Base-by-base conservation (phyloP, 225 moss, liverwort and hornwort genomes). In the Marchantia paleacea region DNA sequence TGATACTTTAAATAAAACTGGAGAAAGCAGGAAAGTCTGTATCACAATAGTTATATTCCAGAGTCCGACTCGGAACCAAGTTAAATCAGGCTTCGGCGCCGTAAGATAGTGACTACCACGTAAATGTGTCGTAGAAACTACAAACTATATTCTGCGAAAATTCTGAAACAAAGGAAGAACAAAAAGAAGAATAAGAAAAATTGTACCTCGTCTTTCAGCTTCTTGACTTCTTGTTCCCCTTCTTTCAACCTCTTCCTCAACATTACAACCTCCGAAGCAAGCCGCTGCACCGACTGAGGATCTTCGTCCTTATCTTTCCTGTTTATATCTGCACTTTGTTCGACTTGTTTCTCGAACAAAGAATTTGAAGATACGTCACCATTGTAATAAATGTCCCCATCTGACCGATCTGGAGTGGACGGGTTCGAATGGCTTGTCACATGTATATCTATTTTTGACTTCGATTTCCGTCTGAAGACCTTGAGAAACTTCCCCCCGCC, bases 141-240 rank as follows among this genome's bases (percentile, higher is more conserved):
- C 8, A 57, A 3, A 57, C 19, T 65, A 6, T 65, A 74, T 28
- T 54, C 74, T 7, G 28, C 4, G 13, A 74, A 55, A 26, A 15
- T 29, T 74, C 28, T 74, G 55, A 74, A 14, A 13, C 54, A 74
- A 28, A 74, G 53, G 53, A 74, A 55, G 11, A 74, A 74, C 55
- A 74, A 54, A 14, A 74, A 55, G 7, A 73, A 11, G 66, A 73
- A 25, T 12, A 73, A 24, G 73, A 73, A 28, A 25, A 73, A 50
- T 13, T 73, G 74, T 55, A 74, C 74, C 74, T 74, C 74, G 28
- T 74, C 54, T 74, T 55, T 74, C 4, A 74, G 74, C 54, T 74
- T 74, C 74, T 74, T 28, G 0, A 74, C 26, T 74, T 74, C 74
- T 55, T 74, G 12, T 28, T 55, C 74, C 15, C 55, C 15, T 14